Evolutionary conservation across 2,329 filamentous ascomycete species (phyloP).

Genomic region (Neobulgaria alba): DNA sequence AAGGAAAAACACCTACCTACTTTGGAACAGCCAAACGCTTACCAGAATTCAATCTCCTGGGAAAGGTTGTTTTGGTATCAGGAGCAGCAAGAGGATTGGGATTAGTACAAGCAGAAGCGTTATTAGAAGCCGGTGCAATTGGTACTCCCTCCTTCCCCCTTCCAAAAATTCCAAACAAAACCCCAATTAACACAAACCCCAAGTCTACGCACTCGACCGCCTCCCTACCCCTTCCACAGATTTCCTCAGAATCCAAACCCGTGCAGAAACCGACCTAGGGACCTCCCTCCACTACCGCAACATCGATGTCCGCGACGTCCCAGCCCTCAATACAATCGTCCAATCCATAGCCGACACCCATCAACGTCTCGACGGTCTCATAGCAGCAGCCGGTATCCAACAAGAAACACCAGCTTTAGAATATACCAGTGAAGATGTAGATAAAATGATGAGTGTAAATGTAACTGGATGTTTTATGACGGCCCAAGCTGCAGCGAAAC

Average conservation of each 20-base stretch:
- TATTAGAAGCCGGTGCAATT: constrained; percentile 66
- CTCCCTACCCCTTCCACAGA: constrained; percentile 40
- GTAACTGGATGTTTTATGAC: constrained; percentile 81
- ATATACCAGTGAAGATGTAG: constrained; percentile 65
- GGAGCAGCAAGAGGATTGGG: constrained; percentile 66
- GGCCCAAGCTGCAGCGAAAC: constrained; percentile 76
- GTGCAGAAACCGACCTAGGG: constrained; percentile 35
- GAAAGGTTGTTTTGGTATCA: constrained; percentile 61
- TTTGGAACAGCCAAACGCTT: constrained; percentile 22
- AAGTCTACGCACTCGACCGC: constrained; percentile 24
- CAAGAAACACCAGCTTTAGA: constrained; percentile 78
- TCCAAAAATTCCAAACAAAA: background rate
- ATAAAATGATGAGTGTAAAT: constrained; percentile 77
- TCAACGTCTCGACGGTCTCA: constrained; percentile 69
- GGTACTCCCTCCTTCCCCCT: constrained; percentile 31
- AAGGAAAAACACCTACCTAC: constrained; percentile 10
- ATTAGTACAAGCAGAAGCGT: constrained; percentile 62
- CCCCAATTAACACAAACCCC: constrained; percentile 2
- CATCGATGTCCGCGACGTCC: constrained; percentile 70
- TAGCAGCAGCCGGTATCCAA: constrained; percentile 64
- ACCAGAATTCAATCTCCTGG: constrained; percentile 58
- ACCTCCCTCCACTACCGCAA: constrained; percentile 61
- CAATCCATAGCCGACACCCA: constrained; percentile 59
- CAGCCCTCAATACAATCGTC: constrained; percentile 57
- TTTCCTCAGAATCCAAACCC: constrained; percentile 50